Base-by-base conservation (phyloP, 768 basidiomycete genomes). In the Pisolithus sp. region DNA sequence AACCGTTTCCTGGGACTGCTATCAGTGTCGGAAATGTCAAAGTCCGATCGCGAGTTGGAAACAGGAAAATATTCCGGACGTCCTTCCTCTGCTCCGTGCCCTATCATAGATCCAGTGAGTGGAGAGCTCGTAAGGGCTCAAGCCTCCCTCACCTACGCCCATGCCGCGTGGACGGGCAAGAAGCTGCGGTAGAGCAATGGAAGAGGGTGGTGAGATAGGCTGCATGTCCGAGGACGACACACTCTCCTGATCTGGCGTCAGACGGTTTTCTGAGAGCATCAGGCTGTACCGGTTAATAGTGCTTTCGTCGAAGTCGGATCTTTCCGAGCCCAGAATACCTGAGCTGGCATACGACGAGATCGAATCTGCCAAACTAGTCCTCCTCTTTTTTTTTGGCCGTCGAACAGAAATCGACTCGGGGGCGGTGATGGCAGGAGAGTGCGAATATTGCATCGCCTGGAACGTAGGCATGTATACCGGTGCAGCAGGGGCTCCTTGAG, bases 391-490 rank as follows among this genome's bases (percentile, higher is more conserved):
- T 58, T 58, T 70, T 26, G 61, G 65, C 23, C 65, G 68, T 55
- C 63, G 62, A 51, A 55, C 36, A 7, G 51, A 51, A 53, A 58
- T 59, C n/a, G 63, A 63, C 57, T 67, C 68, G 13, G 59, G 55
- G 55, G 60, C 48, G 55, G 68, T 36, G 58, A 69, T 59, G 58
- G 68, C 49, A 47, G 67, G 70, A 55, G 57, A 55, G 64, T 69
- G 68, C 34, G 62, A 56, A 50, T 71, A 69, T 49, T 71, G 68
- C 65, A 71, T 68, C 36, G 69, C 69, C 49, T 71, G 69, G 56
- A 71, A 71, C 28, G 69, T 71, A 7, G 71, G 69, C 71, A 72
- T 71, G 51, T 71, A 72, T 28, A 71, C 58, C 42, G 69, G 67
- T 55, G 67, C 63, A 2, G 66, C 38, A 46, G 59, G 53, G 24